These are phyloP conservation scores for Irpex sp. DNA, from an alignment of 1,284 basidiomycete genomes.

Conservation along the genomic window DNA sequence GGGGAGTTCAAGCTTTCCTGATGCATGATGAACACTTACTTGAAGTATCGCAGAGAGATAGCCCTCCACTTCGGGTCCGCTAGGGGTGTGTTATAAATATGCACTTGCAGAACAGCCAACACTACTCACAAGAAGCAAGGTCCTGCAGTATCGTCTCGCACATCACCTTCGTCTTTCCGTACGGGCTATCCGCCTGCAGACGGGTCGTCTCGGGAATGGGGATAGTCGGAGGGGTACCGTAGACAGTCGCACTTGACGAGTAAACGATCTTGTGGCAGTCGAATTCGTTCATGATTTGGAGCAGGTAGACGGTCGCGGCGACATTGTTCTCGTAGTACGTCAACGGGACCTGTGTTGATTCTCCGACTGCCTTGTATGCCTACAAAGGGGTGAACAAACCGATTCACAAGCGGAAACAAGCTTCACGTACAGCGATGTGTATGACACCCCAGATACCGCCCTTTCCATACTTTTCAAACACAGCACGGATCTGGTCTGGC, in stretches of 20 bases:
- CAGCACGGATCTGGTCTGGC: slow-evolving; percentile 60
- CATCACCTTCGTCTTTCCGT: slow-evolving; percentile 96
- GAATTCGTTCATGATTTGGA: slow-evolving; percentile 84
- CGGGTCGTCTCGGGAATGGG: slow-evolving; percentile 94
- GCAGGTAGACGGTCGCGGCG: slow-evolving; percentile 73
- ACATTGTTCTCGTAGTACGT: slow-evolving; percentile 94
- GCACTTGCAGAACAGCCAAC: not conserved
- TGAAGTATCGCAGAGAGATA: slow-evolving; percentile 93
- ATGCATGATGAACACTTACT: slow-evolving; percentile 48
- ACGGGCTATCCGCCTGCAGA: slow-evolving; percentile 86
- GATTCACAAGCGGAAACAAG: not conserved
- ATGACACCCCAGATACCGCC: slow-evolving; percentile 97
- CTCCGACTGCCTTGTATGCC: slow-evolving; percentile 98
- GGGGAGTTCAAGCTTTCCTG: not conserved
- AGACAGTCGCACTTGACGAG: slow-evolving; percentile 98
- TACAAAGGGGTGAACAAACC: slow-evolving; percentile 23
- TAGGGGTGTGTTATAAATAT: slow-evolving; percentile 22
- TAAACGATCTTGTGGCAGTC: slow-evolving; percentile 88
- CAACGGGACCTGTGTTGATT: slow-evolving; percentile 92
- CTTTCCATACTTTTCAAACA: slow-evolving; percentile 83
- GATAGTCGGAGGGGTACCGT: slow-evolving; percentile 88
- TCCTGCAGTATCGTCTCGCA: slow-evolving; percentile 90
- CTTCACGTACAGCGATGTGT: slow-evolving; percentile 78
- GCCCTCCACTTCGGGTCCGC: slow-evolving; percentile 77
- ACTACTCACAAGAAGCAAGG: slow-evolving; percentile 66